Evolutionary conservation across 805 yeast genomes (phyloP), one percentile per base, ranked within the genome.

Genomic region (Kodamaea laetipori): DNA sequence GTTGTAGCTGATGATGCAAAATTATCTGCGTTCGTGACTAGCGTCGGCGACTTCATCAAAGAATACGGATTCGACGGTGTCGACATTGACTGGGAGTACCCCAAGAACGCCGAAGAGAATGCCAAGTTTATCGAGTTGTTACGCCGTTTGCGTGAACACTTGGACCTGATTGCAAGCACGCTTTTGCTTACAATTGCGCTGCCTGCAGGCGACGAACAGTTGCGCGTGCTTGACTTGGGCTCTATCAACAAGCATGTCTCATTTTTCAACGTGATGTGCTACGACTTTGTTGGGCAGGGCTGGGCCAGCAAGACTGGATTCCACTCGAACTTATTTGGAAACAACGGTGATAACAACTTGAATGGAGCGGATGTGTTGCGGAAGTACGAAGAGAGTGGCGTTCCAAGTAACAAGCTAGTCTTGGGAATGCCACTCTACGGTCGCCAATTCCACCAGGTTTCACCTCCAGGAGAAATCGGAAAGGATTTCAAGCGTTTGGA

Each of bases 41-140:
- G 84, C 0, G 66, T 81, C 0, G 67, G 78, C 0, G 59, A 63
- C 0, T 61, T 77, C 17, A 69, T 88, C 59, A 44, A 61, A 2
- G 63, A 71, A 34, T 77, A 78, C 57, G 83, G 85, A 0, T 82
- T 94, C 56, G 97, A 94, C 60, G 98, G 99, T 0, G 67, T 92
- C 36, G 98, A 94, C 61, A 66, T 92, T 21, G 99, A 92, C 64
- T 92, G 97, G 97, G 99, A 92, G 63, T 92, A 82, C 55, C 96
- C 97, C 0, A 58, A 62, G 6, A 69, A 60, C 32, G 54, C 57
- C 3, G 55, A 58, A 0, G 82, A 86, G 47, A 79, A 80, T 1
- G 37, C 53, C 0, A 56, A 61, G 28, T 73, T 80, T 48, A 66
- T 76, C 1, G 54, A 57, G 3, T 48, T 88, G 30, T 60, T 84